phyloP scores from a whole-genome alignment of 2,329 filamentous ascomycete species.

The Calonectria henricotiae region DNA sequence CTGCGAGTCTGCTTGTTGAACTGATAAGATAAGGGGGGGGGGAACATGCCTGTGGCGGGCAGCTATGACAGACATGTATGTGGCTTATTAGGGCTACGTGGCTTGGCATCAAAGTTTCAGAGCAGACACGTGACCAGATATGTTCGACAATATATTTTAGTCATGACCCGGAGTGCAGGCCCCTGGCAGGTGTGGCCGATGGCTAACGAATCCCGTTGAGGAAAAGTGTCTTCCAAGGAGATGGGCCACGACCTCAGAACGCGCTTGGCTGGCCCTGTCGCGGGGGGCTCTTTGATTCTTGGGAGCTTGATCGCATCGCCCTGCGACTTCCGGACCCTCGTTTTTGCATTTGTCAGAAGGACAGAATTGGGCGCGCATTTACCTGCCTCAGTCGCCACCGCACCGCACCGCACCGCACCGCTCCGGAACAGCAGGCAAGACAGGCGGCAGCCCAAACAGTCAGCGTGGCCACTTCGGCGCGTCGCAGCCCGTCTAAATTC shows the following conservation, averaged over 20 bases:
- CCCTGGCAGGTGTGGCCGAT: constrained; percentile 5
- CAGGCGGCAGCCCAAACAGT: neutral
- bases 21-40: constrained; percentile 14
- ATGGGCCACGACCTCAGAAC: constrained; percentile 25
- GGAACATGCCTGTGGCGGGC: too few relatives aligned
- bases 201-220: constrained; percentile 21
- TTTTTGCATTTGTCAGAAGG: constrained; percentile 13
- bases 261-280: constrained; percentile 16
- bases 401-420: neutral
- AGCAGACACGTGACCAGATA: neutral
- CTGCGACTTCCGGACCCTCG: constrained; percentile 25
- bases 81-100: neutral
- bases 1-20: neutral
- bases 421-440: neutral
- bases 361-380: neutral
- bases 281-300: constrained; percentile 2
- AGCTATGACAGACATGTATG: neutral
- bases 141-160: constrained; percentile 22
- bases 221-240: constrained; percentile 17
- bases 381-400: neutral
- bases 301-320: constrained; percentile 10
- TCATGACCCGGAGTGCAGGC: constrained; percentile 21
- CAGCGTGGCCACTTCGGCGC: neutral
- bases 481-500: neutral
- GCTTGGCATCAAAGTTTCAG: neutral